Percentiles rank a stretch among this genome's conserved stretches.
Evolutionary conservation across 2,329 filamentous ascomycete genomes (phyloP).

Genomic region (Ophioceras dolichostomum): DNA sequence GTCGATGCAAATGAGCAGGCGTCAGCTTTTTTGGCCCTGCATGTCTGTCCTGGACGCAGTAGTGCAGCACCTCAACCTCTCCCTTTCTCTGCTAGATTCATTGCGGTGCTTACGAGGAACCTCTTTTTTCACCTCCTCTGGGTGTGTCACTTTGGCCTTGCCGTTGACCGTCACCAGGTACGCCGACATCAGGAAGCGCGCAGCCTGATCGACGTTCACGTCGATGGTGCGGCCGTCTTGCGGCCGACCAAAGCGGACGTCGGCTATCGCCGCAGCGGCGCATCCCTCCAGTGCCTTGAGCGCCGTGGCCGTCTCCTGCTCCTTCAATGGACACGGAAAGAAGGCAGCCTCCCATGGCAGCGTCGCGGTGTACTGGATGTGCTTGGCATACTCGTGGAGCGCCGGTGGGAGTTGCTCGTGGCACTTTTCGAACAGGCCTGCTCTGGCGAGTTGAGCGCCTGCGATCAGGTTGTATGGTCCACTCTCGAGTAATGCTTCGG

Average conservation of each 20-base stretch:
- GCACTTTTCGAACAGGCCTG: too few species aligned
- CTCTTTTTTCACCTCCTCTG: conserved; percentile 30
- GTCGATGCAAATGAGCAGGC: conserved; percentile 20
- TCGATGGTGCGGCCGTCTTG: conserved; percentile 19
- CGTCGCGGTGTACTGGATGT: conserved; percentile 17
- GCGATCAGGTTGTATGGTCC: too few species aligned
- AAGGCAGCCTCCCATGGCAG: conserved; percentile 18
- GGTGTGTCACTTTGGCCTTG: conserved; percentile 32
- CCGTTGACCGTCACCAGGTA: conserved; percentile 44
- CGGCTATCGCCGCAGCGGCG: conserved; percentile 43
- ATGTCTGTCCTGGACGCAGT: too few species aligned
- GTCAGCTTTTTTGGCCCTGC: too few species aligned
- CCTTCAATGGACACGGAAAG: conserved; percentile 26
- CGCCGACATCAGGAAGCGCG: conserved; percentile 44
- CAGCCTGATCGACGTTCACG: conserved; percentile 39
- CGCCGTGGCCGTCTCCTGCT: conserved; percentile 27
- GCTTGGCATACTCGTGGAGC: conserved; percentile 13
- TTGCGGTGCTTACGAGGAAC: too few species aligned
- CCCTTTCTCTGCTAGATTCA: too few species aligned
- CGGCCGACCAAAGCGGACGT: conserved; percentile 40
- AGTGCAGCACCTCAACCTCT: too few species aligned
- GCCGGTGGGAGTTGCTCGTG: too few species aligned
- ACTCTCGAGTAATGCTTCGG: too few species aligned
- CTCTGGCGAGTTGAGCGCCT: too few species aligned
- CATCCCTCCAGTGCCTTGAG: conserved; percentile 48